Evolutionary conservation across 176 grass and related monocot genomes (phyloP).

Genomic region (Ensete glaucum): DNA sequence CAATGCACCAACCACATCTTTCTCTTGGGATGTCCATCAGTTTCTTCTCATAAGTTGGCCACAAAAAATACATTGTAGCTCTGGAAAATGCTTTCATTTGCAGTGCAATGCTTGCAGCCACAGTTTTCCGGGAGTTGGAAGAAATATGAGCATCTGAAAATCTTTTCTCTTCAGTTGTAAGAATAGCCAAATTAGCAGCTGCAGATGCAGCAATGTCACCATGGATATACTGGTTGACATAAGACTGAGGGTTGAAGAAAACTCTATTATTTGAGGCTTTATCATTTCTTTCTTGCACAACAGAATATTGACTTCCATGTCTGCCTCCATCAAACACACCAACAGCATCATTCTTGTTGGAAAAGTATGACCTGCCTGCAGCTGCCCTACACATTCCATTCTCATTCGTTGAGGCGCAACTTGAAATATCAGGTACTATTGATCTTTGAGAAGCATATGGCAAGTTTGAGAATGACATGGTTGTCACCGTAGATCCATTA

Average conservation of each 20-base stretch:
- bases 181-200: constrained; percentile 71
- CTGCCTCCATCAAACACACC: constrained; percentile 28
- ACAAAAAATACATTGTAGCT: constrained; percentile 68
- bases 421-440: constrained; percentile 18
- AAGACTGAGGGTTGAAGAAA: constrained; percentile 69
- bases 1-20: constrained; percentile 94
- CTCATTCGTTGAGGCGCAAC: constrained; percentile 26
- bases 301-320: constrained; percentile 23
- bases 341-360: constrained; percentile 19
- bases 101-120: constrained; percentile 36
- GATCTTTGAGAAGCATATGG: constrained; percentile 22
- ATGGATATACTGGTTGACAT: constrained; percentile 85
- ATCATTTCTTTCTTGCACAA: constrained; percentile 36
- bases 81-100: constrained; percentile 90
- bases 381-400: constrained; percentile 26
- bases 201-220: constrained; percentile 82
- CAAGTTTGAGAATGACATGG: constrained; percentile 23
- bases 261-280: constrained; percentile 10
- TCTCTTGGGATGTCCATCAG: constrained; percentile 85
- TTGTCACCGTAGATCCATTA: constrained; percentile 19
- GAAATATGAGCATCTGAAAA: constrained; percentile 36
- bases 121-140: constrained; percentile 52
- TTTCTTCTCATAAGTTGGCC: constrained; percentile 78
- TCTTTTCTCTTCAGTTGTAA: constrained; percentile 74
- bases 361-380: constrained; percentile 20